Base-by-base conservation (phyloP, 495 filamentous ascomycete genomes). In the Bryoglossum gracile region DNA sequence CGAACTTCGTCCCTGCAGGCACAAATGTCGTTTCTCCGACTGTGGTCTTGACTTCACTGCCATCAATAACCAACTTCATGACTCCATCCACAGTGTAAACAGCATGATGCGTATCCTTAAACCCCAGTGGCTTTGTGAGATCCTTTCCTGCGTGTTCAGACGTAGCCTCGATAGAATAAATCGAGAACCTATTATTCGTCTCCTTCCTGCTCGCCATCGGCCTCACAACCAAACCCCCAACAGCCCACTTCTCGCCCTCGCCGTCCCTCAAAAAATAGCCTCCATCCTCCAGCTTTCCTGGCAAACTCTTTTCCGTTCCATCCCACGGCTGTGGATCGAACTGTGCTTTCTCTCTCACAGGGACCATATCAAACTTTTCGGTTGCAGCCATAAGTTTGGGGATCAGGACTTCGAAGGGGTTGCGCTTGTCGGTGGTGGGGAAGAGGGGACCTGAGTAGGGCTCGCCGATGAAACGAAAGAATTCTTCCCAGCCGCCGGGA, bases 401-500 rank as follows among this genome's bases (percentile, higher is more conserved):
- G 34, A 74, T 69, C 32, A 75, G 55, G 3, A 54, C 49, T 42
- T 58, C 48, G 28, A 53, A 48, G 24, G 51, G 54, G 52, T 68
- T 68, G 8, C 71, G 65, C 25, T 66, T 47, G 44, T 74, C 71
- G 40, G 43, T 56, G 35, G 71, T 69, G 9, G 76, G 74, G 28
- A 72, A 69, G 24, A 77, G 60, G 43, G 76, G 51, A 16, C 75
- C 68, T n/a, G 63, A 63, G 46, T 67, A 75, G 17, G 68, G 63
- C 55, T 74, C 71, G 21, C 66, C 68, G 35, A 74, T 63, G 49
- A 72, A 62, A 35, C 71, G 68, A 62, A 74, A 74, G 58, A 74
- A 72, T 43, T 75, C 71, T 10, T 71, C 65, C 71, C 69, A 75
- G 55, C 70, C 71, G n/a, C 71, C 70, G n/a, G 71, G 71, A 3